A percentile compares a stretch with the other conserved stretches of the same genome.
phyloP scores from a whole-genome alignment of 768 basidiomycete genomes.

The Xerocomellus chrysenteron region DNA sequence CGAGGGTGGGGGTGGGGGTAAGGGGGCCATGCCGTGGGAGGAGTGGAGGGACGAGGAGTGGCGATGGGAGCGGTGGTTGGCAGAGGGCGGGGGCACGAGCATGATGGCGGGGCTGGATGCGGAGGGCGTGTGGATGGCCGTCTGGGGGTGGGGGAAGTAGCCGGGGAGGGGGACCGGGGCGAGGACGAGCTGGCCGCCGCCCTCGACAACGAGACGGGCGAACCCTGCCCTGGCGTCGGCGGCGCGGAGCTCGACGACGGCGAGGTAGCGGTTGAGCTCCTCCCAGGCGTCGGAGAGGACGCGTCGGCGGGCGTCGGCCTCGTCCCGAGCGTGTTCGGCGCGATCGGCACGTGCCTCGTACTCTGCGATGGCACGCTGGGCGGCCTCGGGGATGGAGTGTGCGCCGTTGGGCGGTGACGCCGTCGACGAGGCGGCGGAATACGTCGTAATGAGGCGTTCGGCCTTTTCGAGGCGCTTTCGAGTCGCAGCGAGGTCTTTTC shows the following conservation, averaged over 20 bases:
- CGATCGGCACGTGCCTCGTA: slow-evolving; percentile 49
- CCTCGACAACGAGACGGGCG: slow-evolving; percentile 42
- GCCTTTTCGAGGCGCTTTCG: slow-evolving; percentile 53
- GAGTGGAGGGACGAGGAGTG: slow-evolving; percentile 26
- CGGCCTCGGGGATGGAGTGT: slow-evolving; percentile 27
- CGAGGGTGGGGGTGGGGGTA: slow-evolving; percentile 38
- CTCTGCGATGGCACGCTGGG: slow-evolving; percentile 40
- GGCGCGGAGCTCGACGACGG: slow-evolving; percentile 42
- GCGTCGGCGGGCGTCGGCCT: slow-evolving; percentile 48
- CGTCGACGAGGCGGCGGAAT: slow-evolving; percentile 13
- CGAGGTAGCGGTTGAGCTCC: slow-evolving; percentile 49
- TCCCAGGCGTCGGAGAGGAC: slow-evolving; percentile 49
- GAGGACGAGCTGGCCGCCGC: slow-evolving; percentile 44
- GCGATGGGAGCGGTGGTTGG: slow-evolving; percentile 19
- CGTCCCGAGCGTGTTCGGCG: slow-evolving; percentile 55
- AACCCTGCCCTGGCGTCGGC: slow-evolving; percentile 52
- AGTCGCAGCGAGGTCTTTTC: slow-evolving; percentile 43
- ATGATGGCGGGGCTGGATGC: slow-evolving; percentile 27
- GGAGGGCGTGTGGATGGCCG: slow-evolving; percentile 16
- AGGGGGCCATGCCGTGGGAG: slow-evolving; percentile 33
- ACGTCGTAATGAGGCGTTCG: slow-evolving; percentile 43
- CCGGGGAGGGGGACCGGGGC: slow-evolving; percentile 33
- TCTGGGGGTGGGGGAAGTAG: background rate
- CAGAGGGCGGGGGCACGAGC: slow-evolving; percentile 24
- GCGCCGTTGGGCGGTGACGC: background rate